Base-by-base conservation (phyloP, 139 green algal genomes). In the Chlamydomonas sphaeroides region DNA sequence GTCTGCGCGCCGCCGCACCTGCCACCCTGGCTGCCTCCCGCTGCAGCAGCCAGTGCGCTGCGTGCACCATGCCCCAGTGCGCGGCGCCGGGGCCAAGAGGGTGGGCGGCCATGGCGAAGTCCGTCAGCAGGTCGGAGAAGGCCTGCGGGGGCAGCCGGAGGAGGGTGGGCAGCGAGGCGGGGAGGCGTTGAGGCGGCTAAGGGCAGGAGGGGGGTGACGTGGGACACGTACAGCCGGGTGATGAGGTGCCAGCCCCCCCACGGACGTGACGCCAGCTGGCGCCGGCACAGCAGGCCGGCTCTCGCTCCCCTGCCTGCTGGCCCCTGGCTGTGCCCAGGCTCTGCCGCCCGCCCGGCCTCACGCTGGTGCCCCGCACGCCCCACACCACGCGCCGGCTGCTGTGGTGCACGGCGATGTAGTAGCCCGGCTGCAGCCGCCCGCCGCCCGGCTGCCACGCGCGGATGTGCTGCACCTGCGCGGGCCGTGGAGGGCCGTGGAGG, bases 1-100 rank as follows among this genome's bases (percentile, higher is more conserved):
- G n/a, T n/a, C 20, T 62, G 6, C 11, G 30, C 59, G 28, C 11
- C 23, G 23, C 28, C 67, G 5, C 41, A 80, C 74, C 74, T 32
- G n/a, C 38, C 39, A 80, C 41, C 4, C n/a, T 30, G 18, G 4
- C 2, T 39, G 59, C 74, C 59, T 80, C 74, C 74, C 45, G 41
- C 38, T 61, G 59, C 39, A 80, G 41, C 59, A 80, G 5, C 59
- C 59, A 70, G 74, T 70, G 39, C 15, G 74, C 74, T n/a, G 74
- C 74, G 41, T 80, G 74, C 30, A 59, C 71, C 74, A 80, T 80
- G 59, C 74, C 74, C 74, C 74, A 80, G 38, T 80, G 74, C 28
- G 74, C 74, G 39, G 39, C 28, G 1, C 59, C 74, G 18, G 20
- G 6, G 0, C 59, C 59, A 59, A 80, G 74, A 28, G 74, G 74